These are phyloP conservation scores for Puccinia triticina DNA, from an alignment of 1,284 basidiomycete genomes.

Conservation along the genomic window DNA sequence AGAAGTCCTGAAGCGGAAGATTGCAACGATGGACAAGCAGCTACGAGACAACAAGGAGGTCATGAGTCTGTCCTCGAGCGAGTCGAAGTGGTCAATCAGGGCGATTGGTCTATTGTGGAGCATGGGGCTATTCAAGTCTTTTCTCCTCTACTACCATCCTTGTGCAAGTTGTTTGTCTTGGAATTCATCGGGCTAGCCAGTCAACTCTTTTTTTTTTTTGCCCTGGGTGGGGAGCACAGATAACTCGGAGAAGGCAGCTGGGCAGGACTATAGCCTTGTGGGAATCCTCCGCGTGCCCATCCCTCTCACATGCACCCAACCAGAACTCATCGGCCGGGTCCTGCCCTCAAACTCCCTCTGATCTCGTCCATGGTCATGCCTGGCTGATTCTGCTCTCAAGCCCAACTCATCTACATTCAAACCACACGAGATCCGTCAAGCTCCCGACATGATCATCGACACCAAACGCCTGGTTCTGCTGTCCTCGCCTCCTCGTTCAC, in stretches of 20 bases:
- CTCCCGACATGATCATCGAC: too few species aligned
- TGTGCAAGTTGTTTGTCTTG: not conserved
- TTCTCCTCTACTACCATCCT: constrained; percentile 30
- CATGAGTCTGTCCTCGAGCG: constrained; percentile 31
- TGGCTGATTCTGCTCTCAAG: too few species aligned
- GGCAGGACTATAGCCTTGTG: constrained; percentile 9
- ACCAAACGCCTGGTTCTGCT: too few species aligned
- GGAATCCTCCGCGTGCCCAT: too few species aligned
- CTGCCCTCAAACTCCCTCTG: too few species aligned
- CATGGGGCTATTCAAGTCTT: constrained; percentile 43
- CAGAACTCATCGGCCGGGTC: too few species aligned
- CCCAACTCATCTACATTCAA: too few species aligned
- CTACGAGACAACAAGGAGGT: constrained; percentile 34
- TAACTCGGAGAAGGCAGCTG: not conserved
- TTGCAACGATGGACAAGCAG: constrained; percentile 35
- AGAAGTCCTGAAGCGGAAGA: constrained; percentile 38
- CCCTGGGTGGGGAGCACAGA: not conserved
- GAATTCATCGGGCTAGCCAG: not conserved
- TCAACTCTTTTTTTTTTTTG: not conserved
- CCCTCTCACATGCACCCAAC: too few species aligned
- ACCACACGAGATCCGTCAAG: too few species aligned
- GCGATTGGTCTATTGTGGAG: constrained; percentile 45
- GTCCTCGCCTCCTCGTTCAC: too few species aligned
- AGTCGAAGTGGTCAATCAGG: constrained; percentile 32
- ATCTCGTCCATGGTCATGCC: too few species aligned